These are phyloP conservation scores for Taphrina communis DNA, from an alignment of 1,139 yeast species.

Conservation along the genomic window DNA sequence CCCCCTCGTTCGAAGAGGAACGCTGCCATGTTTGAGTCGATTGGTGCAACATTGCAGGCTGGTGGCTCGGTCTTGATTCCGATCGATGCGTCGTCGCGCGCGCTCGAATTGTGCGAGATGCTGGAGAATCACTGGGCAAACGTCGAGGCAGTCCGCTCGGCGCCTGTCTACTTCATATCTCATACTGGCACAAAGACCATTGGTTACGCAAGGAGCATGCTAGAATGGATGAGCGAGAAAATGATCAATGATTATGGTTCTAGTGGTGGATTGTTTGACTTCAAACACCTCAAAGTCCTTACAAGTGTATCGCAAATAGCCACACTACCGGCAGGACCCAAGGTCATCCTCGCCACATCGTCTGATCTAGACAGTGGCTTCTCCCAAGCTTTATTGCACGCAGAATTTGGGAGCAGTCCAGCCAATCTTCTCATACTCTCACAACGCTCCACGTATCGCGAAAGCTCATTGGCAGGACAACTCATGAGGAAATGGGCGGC, in stretches of 20 bases:
- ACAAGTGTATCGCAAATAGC: constrained; percentile 65
- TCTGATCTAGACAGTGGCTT: constrained; percentile 71
- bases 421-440: constrained; percentile 61
- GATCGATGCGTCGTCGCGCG: constrained; percentile 79
- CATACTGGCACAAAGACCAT: constrained; percentile 80
- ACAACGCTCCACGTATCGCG: constrained; percentile 53
- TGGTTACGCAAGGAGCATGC: constrained; percentile 82
- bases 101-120: constrained; percentile 76
- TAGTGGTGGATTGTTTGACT: constrained; percentile 69
- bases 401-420: constrained; percentile 38
- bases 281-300: constrained; percentile 61
- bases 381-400: constrained; percentile 51
- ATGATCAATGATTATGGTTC: constrained; percentile 82
- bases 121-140: constrained; percentile 66
- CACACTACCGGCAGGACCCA: constrained; percentile 66
- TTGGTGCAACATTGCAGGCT: constrained; percentile 68
- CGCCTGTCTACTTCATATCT: constrained; percentile 76
- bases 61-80: constrained; percentile 85
- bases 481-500: constrained; percentile 64
- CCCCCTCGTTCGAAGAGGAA: constrained; percentile 64
- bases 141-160: constrained; percentile 55
- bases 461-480: constrained; percentile 55
- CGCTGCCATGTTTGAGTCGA: constrained; percentile 62
- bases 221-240: constrained; percentile 93
- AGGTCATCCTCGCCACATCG: constrained; percentile 82